Percentiles rank a stretch among this genome's conserved stretches.
Evolutionary conservation across 768 basidiomycete genomes (phyloP).

Genomic region (Rhodosporidiobolus odoratus): DNA sequence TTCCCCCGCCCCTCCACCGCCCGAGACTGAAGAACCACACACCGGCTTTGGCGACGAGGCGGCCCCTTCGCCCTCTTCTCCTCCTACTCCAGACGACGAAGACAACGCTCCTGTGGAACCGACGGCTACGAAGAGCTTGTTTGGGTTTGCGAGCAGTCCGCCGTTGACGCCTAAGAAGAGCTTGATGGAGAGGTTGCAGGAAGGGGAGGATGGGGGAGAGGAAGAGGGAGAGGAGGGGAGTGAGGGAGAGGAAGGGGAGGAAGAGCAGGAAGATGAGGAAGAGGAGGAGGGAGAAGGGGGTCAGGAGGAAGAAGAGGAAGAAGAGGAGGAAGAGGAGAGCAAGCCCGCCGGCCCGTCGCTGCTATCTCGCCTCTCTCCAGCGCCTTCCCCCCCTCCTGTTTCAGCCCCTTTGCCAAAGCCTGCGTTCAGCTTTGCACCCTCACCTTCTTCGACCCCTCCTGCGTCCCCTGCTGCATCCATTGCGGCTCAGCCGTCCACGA

Average conservation of each 20-base stretch:
- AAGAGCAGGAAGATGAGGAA: not conserved
- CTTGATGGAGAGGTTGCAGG: no score
- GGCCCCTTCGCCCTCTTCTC: not conserved
- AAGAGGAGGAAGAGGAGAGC: not conserved
- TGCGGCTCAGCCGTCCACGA: not conserved
- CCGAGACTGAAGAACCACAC: no score
- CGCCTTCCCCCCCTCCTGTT: not conserved
- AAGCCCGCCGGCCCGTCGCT: conserved; percentile 8
- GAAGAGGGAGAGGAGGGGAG: not conserved
- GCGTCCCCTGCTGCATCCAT: not conserved
- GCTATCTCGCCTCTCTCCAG: conserved; percentile 24
- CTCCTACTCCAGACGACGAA: no score
- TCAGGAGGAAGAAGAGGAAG: not conserved
- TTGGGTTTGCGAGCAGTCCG: conserved; percentile 32
- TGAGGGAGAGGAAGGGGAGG: not conserved
- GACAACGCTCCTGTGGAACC: not conserved
- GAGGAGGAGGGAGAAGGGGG: not conserved
- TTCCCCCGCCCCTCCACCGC: no score
- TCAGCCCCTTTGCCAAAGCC: not conserved
- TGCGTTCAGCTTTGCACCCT: conserved; percentile 16
- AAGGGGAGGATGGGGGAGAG: not conserved
- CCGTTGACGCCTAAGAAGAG: not conserved
- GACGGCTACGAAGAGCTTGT: conserved; percentile 24
- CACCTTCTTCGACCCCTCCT: not conserved
- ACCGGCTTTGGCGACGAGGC: no score